These are phyloP conservation scores for Copromyces sp. DNA, from an alignment of 495 filamentous ascomycete species.

Conservation along the genomic window DNA sequence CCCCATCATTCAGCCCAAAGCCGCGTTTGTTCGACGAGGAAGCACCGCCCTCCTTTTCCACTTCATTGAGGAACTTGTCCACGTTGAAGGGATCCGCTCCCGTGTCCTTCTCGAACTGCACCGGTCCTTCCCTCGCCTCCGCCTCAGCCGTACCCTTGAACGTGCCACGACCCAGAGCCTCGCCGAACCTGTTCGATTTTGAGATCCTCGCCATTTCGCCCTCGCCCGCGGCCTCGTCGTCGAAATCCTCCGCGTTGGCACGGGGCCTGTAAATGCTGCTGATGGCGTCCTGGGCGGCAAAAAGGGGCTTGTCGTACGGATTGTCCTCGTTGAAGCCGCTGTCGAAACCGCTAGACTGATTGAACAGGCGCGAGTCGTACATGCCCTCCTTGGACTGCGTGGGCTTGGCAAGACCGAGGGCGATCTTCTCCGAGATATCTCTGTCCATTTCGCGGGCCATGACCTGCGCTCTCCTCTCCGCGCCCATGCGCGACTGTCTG, in stretches of 20 bases:
- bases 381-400: constrained; percentile 81
- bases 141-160: constrained; percentile 82
- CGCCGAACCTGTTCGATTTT: constrained; percentile 67
- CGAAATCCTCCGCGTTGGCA: constrained; percentile 56
- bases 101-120: constrained; percentile 94
- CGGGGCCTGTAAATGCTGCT: constrained; percentile 86
- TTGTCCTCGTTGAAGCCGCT: constrained; percentile 96
- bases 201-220: constrained; percentile 79
- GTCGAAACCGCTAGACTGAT: constrained; percentile 82
- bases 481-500: constrained; percentile 90
- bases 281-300: constrained; percentile 92
- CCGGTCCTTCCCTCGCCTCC: constrained; percentile 83
- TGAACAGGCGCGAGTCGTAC: constrained; percentile 95
- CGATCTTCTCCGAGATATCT: constrained; percentile 96
- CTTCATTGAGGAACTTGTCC: constrained; percentile 82
- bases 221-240: constrained; percentile 71
- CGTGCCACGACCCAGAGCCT: constrained; percentile 78
- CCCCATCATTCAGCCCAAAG: constrained; percentile 73
- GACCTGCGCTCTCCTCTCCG: constrained; percentile 78
- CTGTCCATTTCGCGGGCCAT: constrained; percentile 92
- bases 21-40: constrained; percentile 55
- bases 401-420: constrained; percentile 88
- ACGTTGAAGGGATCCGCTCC: constrained; percentile 82
- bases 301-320: constrained; percentile 92
- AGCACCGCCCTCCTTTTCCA: constrained; percentile 38